Percentiles rank a stretch among this genome's conserved stretches.
Evolutionary conservation across 345 rosid genomes (phyloP).

Genomic region (Limnanthes douglasii): DNA sequence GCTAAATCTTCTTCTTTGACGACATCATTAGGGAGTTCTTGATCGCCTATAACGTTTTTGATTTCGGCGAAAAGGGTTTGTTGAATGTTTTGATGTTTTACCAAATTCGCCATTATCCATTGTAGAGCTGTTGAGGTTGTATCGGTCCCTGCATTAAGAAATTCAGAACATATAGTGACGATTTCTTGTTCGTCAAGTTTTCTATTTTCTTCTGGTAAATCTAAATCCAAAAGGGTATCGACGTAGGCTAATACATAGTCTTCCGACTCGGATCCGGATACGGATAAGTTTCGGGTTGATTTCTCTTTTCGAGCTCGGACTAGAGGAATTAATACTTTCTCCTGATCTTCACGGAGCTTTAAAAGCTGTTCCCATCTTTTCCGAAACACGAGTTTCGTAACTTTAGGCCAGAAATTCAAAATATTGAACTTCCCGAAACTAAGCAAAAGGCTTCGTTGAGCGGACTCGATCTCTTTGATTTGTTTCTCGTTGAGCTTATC

Average conservation of each 20-base stretch:
- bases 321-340: background rate
- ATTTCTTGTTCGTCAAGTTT: conserved; percentile 16
- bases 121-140: conserved; percentile 17
- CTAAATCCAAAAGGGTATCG: conserved; percentile 14
- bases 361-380: background rate
- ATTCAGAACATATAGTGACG: conserved; percentile 16
- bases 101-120: conserved; percentile 21
- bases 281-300: no score
- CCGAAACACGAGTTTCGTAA: conserved; percentile 2
- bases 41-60: conserved; percentile 4
- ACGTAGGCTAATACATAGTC: conserved; percentile 10
- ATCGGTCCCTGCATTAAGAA: conserved; percentile 18
- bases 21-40: conserved; percentile 6
- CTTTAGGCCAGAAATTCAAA: conserved; percentile 5
- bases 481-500: conserved; percentile 1
- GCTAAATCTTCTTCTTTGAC: conserved; percentile 14
- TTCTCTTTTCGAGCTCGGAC: no score
- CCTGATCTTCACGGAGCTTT: background rate
- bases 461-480: background rate
- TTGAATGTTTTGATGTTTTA: conserved; percentile 18
- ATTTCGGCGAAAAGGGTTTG: conserved; percentile 12
- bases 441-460: background rate
- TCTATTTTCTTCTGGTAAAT: conserved; percentile 15
- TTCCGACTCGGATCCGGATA: no score
- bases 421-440: background rate